These are phyloP conservation scores for Sisymbrium altissimum DNA, from an alignment of 345 rosid species.

Conservation along the genomic window DNA sequence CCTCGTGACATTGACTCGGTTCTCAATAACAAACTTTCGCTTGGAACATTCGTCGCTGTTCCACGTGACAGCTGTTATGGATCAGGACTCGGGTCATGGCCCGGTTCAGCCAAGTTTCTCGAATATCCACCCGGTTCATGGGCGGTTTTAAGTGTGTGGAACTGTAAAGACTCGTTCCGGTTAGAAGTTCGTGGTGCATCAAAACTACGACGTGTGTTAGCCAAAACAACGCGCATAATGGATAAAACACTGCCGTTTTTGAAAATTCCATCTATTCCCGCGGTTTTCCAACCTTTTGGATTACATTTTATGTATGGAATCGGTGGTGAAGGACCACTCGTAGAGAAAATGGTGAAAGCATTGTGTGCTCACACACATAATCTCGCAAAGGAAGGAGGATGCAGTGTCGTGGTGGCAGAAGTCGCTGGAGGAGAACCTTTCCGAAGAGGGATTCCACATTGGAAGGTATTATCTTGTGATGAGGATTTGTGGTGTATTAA, in stretches of 20 bases:
- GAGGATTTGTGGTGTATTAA: slow-evolving; percentile 94
- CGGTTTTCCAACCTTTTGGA: slow-evolving; percentile 77
- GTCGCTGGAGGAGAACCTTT: slow-evolving; percentile 64
- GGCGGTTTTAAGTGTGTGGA: slow-evolving; percentile 88
- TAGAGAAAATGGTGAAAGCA: slow-evolving; percentile 49
- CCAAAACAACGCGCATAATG: slow-evolving; percentile 54
- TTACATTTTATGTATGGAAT: slow-evolving; percentile 72
- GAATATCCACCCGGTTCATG: slow-evolving; percentile 80
- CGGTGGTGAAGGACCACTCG: slow-evolving; percentile 80
- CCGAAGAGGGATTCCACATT: slow-evolving; percentile 67
- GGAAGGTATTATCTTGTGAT: slow-evolving; percentile 67
- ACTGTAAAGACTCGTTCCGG: slow-evolving; percentile 65
- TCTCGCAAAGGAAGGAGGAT: slow-evolving; percentile 60
- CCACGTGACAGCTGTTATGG: slow-evolving; percentile 48
- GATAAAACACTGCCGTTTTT: slow-evolving; percentile 80
- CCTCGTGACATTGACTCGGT: slow-evolving; percentile 85
- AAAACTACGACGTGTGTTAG: slow-evolving; percentile 40
- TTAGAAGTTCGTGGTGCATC: slow-evolving; percentile 82
- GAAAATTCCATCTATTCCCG: slow-evolving; percentile 75
- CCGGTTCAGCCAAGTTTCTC: slow-evolving; percentile 56
- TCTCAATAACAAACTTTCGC: slow-evolving; percentile 55
- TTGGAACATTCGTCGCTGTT: slow-evolving; percentile 84
- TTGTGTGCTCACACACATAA: slow-evolving; percentile 77
- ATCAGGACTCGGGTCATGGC: slow-evolving; percentile 44
- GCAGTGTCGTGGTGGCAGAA: slow-evolving; percentile 79